Base-by-base conservation (phyloP, 306 rosid species). In the Acacia melanoxylon region DNA sequence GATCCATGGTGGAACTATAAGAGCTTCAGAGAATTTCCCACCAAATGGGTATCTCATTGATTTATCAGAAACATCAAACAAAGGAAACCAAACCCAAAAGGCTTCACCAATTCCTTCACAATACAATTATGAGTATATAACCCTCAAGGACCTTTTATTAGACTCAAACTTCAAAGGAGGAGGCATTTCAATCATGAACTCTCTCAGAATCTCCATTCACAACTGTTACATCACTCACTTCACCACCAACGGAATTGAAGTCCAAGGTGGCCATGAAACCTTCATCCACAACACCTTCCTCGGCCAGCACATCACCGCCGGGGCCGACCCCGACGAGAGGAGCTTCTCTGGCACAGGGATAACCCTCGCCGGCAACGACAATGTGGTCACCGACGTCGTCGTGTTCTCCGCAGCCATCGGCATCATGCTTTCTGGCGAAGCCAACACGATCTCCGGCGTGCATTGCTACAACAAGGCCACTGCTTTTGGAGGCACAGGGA, bases 391-490 rank as follows among this genome's bases (percentile, higher is more conserved):
- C 0, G 99, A 95, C 68, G 99, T 95, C 11, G 97, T 92, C 4
- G 87, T 95, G 22, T 93, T 91, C 85, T 95, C 99, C 0, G 98
- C 99, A 7, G 77, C 88, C 1, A 66, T 75, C 2, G 99, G 98
- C 20, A 72, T 95, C 14, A 71, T 91, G 84, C 79, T 95, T n/a
- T 58, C 91, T 0, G 98, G 98, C 20, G 91, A 92, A 31, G 99
- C 98, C 35, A 95, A 95, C 37, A 74, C 82, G 1, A 76, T 95
- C 62, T 78, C 94, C 2, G 97, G 96, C 0, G 94, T 95, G 0
- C 99, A 95, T 86, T 95, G 98, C 82, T 95, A 95, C 86, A 95
- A 95, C 35, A 95, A 95, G 82, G 99, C 99, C 81, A 87, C 93
- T 3, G 92, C 92, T 11, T 95, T 95, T 68, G 99, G 99, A 2